Percentiles rank a stretch among this genome's conserved stretches.
phyloP scores from a whole-genome alignment of 2,329 filamentous ascomycete genomes.

The Arachnopeziza araneosa region DNA sequence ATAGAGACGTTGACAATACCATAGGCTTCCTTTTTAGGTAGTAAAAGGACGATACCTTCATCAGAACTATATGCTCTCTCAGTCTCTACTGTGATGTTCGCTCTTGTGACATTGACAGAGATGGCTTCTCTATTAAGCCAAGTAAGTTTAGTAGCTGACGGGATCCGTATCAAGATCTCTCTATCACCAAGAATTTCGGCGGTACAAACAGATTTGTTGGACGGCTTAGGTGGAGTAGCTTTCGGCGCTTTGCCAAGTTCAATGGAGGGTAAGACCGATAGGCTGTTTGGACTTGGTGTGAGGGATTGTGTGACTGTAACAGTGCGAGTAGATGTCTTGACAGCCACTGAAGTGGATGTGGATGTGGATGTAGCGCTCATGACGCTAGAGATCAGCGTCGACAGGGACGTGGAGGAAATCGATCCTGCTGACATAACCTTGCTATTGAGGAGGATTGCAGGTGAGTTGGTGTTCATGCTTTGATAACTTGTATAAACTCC shows the following conservation, averaged over 20 bases:
- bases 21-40: slow-evolving; percentile 49
- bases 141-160: slow-evolving; percentile 42
- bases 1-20: slow-evolving; percentile 54
- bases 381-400: slow-evolving; percentile 4
- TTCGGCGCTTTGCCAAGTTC: slow-evolving; percentile 26
- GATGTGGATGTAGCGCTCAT: slow-evolving; percentile 21
- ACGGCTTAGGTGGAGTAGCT: slow-evolving; percentile 11
- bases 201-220: slow-evolving; percentile 35
- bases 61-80: slow-evolving; percentile 34
- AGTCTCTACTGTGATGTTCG: slow-evolving; percentile 41
- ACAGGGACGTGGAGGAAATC: slow-evolving; percentile 10
- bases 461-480: slow-evolving; percentile 9
- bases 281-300: slow-evolving; percentile 31
- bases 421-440: slow-evolving; percentile 25
- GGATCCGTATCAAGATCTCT: slow-evolving; percentile 50
- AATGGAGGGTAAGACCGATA: slow-evolving; percentile 38
- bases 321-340: slow-evolving; percentile 27
- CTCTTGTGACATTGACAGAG: slow-evolving; percentile 48
- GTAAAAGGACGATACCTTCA: slow-evolving; percentile 35
- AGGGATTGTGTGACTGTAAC: slow-evolving; percentile 31
- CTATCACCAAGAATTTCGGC: slow-evolving; percentile 42
- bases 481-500: not conserved
- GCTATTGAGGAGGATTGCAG: slow-evolving; percentile 30
- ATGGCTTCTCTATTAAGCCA: slow-evolving; percentile 55
- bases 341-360: slow-evolving; percentile 20